A percentile compares a stretch with the other conserved stretches of the same genome.
Conservation (phyloP, 148 eudicot genomes). For the Beta vulgaris region DNA sequence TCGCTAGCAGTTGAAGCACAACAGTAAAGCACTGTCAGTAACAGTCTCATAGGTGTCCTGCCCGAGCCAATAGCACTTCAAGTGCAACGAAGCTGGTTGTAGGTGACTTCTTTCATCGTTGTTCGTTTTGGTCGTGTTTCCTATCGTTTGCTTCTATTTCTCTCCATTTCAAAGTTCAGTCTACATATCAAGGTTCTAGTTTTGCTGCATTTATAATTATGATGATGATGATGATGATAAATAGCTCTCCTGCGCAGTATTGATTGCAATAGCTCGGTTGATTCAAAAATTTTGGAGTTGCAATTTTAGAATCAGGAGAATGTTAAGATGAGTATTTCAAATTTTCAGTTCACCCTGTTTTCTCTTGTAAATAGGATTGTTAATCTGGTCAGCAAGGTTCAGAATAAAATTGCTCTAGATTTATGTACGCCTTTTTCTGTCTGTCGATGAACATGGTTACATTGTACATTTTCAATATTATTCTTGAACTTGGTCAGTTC, state of each 20-base stretch:
- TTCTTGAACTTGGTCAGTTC: neutral
- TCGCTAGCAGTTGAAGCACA: slow-evolving; percentile 33
- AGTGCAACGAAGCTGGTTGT: slow-evolving; percentile 48
- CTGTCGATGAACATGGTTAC: neutral
- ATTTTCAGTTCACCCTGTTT: slow-evolving; percentile 10
- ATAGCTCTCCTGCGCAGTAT: slow-evolving; percentile 17
- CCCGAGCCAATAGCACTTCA: slow-evolving; percentile 33
- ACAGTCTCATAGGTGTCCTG: slow-evolving; percentile 16
- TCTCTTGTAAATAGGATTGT: slow-evolving; percentile 31
- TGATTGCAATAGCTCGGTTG: neutral
- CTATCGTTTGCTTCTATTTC: neutral
- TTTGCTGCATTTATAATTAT: neutral
- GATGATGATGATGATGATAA: slow-evolving; percentile 31
- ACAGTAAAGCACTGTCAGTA: slow-evolving; percentile 23
- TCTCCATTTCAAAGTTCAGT: neutral
- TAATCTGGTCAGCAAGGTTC: slow-evolving; percentile 20
- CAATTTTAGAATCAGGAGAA: slow-evolving; percentile 14
- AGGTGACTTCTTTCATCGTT: slow-evolving; percentile 21
- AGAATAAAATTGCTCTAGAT: slow-evolving; percentile 16
- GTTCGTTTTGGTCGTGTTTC: neutral
- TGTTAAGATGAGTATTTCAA: slow-evolving; percentile 1
- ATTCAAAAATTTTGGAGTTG: slow-evolving; percentile 4
- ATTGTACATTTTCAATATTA: neutral
- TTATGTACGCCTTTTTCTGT: slow-evolving; percentile 16
- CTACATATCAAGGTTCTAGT: neutral